Percentiles rank a stretch among this genome's conserved stretches.
phyloP scores from a whole-genome alignment of 2,329 filamentous ascomycete species.

The Chrysosporium queenslandicum region DNA sequence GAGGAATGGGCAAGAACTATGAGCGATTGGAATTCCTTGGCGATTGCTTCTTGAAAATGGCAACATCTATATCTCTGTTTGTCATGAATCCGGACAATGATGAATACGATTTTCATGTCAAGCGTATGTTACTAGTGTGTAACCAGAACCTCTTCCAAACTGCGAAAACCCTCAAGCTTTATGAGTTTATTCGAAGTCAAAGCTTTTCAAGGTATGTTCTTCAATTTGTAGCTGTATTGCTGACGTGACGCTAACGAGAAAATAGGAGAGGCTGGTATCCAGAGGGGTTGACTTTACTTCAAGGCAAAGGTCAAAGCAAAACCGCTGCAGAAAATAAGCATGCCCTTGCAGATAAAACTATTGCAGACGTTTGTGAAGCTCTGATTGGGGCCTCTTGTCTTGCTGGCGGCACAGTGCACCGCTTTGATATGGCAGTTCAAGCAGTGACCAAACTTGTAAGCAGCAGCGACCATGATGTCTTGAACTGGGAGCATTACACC shows the following conservation, averaged over 20 bases:
- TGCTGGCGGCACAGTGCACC: constrained; percentile 39
- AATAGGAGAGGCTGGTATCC: constrained; percentile 75
- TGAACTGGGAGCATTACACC: constrained; percentile 62
- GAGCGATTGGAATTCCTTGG: constrained; percentile 89
- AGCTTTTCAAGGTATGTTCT: constrained; percentile 57
- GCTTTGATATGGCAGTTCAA: constrained; percentile 52
- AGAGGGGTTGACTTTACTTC: constrained; percentile 59
- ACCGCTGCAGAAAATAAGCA: constrained; percentile 44
- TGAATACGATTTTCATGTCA: constrained; percentile 81
- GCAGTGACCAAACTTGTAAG: constrained; percentile 53
- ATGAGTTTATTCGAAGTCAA: constrained; percentile 72
- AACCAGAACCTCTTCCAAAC: constrained; percentile 80
- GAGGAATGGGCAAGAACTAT: constrained; percentile 88
- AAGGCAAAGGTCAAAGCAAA: constrained; percentile 56
- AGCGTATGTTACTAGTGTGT: constrained; percentile 82
- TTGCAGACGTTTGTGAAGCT: constrained; percentile 91
- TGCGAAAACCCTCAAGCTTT: constrained; percentile 54
- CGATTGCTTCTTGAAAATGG: constrained; percentile 91
- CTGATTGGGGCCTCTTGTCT: constrained; percentile 77
- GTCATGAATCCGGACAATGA: constrained; percentile 64
- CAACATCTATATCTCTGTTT: constrained; percentile 79
- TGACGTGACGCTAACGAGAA: constrained; percentile 13
- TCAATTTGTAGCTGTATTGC: not conserved
- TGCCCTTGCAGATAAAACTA: constrained; percentile 70
- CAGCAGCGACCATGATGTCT: constrained; percentile 59